Percentiles rank a stretch among this genome's conserved stretches.
Evolutionary conservation across 306 rosid species (phyloP).

Genomic region (Cucumis sativus): DNA sequence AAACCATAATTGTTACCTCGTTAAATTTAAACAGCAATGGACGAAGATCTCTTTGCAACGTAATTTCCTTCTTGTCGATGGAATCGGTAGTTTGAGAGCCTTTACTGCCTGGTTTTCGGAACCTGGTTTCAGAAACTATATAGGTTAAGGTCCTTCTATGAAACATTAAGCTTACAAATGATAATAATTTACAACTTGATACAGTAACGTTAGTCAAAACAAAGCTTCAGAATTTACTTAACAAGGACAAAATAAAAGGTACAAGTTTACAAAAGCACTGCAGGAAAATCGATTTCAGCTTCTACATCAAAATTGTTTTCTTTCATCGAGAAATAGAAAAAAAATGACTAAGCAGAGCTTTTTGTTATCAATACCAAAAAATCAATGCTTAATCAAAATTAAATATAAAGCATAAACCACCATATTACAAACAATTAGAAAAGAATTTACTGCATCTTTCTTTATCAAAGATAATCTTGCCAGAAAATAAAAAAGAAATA

Average conservation of each 20-base stretch:
- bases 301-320: neutral
- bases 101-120: conserved; percentile 35
- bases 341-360: neutral
- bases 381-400: neutral
- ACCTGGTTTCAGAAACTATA: conserved; percentile 33
- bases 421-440: neutral
- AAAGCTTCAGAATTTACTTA: neutral
- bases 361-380: neutral
- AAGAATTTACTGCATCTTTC: neutral
- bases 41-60: conserved; percentile 37
- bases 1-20: conserved; percentile 43
- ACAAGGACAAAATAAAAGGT: neutral
- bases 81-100: conserved; percentile 33
- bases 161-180: neutral
- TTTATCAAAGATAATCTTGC: neutral
- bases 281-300: neutral
- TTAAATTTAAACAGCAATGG: conserved; percentile 77
- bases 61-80: conserved; percentile 36
- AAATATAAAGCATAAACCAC: neutral
- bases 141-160: neutral
- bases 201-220: neutral
- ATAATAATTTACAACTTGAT: neutral
- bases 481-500: neutral
- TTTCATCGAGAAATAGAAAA: neutral
- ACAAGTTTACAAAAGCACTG: neutral